These are phyloP conservation scores for Cyclotella choctawhatcheeana DNA, from an alignment of 108 stramenopile genomes.

Conservation along the genomic window DNA sequence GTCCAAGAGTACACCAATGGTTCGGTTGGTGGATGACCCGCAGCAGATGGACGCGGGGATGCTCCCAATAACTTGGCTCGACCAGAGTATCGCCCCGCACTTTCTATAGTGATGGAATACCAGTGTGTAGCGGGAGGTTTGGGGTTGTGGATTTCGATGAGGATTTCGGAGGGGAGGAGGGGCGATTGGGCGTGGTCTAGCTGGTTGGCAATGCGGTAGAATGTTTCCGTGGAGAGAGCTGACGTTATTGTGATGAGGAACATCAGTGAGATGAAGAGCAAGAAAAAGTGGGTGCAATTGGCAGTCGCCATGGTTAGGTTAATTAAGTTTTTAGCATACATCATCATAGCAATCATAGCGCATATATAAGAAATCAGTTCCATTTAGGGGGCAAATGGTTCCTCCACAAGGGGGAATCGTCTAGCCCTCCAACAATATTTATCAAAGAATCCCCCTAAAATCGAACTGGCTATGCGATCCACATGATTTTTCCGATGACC, in stretches of 20 bases:
- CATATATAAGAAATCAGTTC: no score
- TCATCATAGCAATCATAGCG: no score
- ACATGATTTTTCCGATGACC: no score
- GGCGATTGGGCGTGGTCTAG: neutral
- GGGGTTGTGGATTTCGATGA: conserved; percentile 14
- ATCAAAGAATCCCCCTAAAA: no score
- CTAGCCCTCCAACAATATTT: no score
- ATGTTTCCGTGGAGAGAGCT: conserved; percentile 5
- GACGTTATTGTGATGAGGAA: neutral
- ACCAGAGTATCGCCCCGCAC: conserved; percentile 23
- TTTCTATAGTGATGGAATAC: conserved; percentile 33
- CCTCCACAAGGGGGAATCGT: no score
- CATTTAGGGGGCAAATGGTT: no score
- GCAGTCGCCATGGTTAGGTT: no score
- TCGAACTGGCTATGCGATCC: no score
- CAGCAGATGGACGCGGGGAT: neutral
- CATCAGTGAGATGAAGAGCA: no score
- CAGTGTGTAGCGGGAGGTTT: neutral
- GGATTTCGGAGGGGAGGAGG: neutral
- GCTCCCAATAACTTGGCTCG: conserved; percentile 20
- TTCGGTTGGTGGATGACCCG: neutral
- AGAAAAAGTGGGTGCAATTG: no score
- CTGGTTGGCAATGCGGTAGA: neutral
- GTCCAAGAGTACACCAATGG: conserved; percentile 34
- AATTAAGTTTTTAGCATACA: no score